phyloP scores from a whole-genome alignment of 177 flowering plant genomes.

The Vitis hybrid region DNA sequence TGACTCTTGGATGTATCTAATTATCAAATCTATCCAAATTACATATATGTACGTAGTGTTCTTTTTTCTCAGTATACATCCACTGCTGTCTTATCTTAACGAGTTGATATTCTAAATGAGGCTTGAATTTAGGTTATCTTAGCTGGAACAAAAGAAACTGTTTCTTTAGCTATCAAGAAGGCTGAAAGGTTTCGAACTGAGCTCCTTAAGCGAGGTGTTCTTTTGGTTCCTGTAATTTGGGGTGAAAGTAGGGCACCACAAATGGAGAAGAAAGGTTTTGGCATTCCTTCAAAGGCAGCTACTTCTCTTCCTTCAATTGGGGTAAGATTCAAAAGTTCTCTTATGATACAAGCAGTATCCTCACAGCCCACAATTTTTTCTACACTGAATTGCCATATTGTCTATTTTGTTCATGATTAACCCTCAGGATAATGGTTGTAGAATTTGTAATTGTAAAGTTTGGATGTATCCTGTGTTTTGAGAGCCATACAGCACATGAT shows the following conservation, averaged over 20 bases:
- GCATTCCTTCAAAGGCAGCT: slow-evolving; percentile 57
- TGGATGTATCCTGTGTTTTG: no score
- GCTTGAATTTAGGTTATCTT: slow-evolving; percentile 68
- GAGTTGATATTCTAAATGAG: slow-evolving; percentile 4
- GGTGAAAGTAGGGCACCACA: slow-evolving; percentile 47
- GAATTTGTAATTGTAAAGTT: no score
- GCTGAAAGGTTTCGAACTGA: slow-evolving; percentile 91
- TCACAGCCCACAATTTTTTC: not conserved
- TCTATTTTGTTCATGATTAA: no score
- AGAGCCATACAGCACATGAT: no score
- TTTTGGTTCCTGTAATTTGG: slow-evolving; percentile 84
- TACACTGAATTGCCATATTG: not conserved
- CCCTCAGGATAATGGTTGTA: no score
- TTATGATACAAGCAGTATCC: not conserved
- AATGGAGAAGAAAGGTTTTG: slow-evolving; percentile 87
- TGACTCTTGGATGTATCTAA: no score
- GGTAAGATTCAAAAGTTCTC: slow-evolving; percentile 43
- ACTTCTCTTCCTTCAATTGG: slow-evolving; percentile 92
- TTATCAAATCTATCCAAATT: not conserved
- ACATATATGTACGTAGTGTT: not conserved
- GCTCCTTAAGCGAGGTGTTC: slow-evolving; percentile 87
- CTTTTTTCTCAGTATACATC: not conserved
- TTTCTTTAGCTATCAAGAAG: slow-evolving; percentile 65
- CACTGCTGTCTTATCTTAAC: not conserved
- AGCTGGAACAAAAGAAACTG: slow-evolving; percentile 85